Conservation (phyloP, 2,329 filamentous ascomycete genomes). For the Cryphonectria parasitica region DNA sequence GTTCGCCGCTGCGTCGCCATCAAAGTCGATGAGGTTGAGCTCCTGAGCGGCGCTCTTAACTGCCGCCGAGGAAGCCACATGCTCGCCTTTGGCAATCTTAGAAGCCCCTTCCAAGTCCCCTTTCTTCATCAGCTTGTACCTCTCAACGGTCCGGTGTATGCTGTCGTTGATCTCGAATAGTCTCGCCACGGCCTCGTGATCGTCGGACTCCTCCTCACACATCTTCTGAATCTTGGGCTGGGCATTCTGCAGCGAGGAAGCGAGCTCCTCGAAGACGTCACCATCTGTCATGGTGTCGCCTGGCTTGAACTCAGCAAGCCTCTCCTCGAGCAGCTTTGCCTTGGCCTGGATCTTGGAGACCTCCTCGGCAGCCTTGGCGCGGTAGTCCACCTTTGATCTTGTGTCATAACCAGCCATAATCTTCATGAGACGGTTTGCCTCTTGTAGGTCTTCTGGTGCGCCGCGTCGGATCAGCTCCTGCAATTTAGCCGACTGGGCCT, state of each 20-base stretch:
- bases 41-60: constrained; percentile 70
- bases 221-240: constrained; percentile 99
- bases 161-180: constrained; percentile 97
- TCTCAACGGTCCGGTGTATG: constrained; percentile 93
- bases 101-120: constrained; percentile 84
- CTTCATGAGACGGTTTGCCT: constrained; percentile 98
- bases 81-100: constrained; percentile 80
- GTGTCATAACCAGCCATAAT: constrained; percentile 98
- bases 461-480: constrained; percentile 95
- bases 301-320: constrained; percentile 79
- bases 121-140: constrained; percentile 95
- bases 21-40: constrained; percentile 92
- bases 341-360: constrained; percentile 96
- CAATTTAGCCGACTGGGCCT: constrained; percentile 95
- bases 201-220: constrained; percentile 98
- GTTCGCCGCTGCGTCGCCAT: constrained; percentile 62
- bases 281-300: constrained; percentile 77
- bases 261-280: constrained; percentile 80
- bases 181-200: constrained; percentile 93
- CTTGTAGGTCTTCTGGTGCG: constrained; percentile 89
- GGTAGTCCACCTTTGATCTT: constrained; percentile 93
- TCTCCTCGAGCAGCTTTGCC: constrained; percentile 87
- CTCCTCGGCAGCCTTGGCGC: constrained; percentile 95
- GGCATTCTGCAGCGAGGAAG: constrained; percentile 84
- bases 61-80: constrained; percentile 43